phyloP scores from a whole-genome alignment of 768 basidiomycete genomes.

The Punctularia strigosozonata region DNA sequence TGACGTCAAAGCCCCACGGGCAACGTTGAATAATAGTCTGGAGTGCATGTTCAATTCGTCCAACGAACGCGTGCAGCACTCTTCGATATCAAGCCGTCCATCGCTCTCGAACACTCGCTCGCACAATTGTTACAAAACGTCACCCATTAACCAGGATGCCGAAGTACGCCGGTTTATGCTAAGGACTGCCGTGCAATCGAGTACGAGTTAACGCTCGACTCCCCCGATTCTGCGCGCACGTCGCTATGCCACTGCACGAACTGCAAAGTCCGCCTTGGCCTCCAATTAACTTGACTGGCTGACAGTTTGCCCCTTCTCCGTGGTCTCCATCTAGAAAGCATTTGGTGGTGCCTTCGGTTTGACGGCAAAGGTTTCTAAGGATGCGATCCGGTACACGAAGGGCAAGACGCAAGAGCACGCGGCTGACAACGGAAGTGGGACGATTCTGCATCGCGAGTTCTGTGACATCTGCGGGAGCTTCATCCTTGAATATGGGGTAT shows the following conservation, averaged over 20 bases:
- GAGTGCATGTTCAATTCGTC: too few relatives aligned
- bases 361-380: constrained; percentile 10
- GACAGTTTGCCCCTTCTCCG: not conserved
- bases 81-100: too few relatives aligned
- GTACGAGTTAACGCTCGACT: constrained; percentile 8
- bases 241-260: constrained; percentile 12
- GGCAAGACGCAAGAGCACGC: constrained; percentile 9
- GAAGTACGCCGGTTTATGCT: too few relatives aligned
- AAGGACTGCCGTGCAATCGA: constrained; percentile 10
- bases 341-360: constrained; percentile 9
- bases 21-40: too few relatives aligned
- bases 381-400: constrained; percentile 5
- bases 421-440: constrained; percentile 10
- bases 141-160: too few relatives aligned
- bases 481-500: constrained; percentile 12
- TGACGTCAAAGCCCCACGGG: too few relatives aligned
- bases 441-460: constrained; percentile 10
- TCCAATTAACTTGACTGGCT: not conserved
- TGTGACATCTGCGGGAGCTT: constrained; percentile 9
- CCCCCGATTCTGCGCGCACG: constrained; percentile 10
- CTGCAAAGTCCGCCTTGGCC: constrained; percentile 10
- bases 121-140: too few relatives aligned
- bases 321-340: constrained; percentile 6
- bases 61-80: too few relatives aligned
- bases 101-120: too few relatives aligned